Evolutionary conservation across 495 filamentous ascomycete species (phyloP), one percentile per base, ranked within the genome.

Genomic region (Penicillium simplicissimum): DNA sequence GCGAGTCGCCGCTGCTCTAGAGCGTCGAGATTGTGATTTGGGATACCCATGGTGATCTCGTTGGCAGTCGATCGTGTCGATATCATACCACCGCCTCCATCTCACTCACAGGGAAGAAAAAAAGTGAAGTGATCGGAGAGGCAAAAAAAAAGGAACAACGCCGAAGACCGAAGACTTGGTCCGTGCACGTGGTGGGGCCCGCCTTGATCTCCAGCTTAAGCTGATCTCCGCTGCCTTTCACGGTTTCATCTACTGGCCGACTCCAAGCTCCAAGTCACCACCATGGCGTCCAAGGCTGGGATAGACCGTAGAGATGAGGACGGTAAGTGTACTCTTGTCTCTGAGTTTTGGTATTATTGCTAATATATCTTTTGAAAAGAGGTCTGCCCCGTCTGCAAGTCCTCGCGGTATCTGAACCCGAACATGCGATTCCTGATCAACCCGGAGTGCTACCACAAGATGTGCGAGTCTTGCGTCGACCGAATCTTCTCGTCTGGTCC

Each of bases 361-460:
- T 65, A 63, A 71, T 63, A 61, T 17, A 17, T n/a, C 58, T 34
- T 58, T 34, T 55, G 14, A 28, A 63, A 63, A 88, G 92, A 97
- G 75, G 90, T 92, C 71, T 99, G 95, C 78, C 96, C 93, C 47
- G 90, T 97, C 67, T 99, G 95, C 88, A 96, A 96, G 76, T 93
- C 91, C 56, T 89, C 89, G 58, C 90, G 91, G 58, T 98, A 98
- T 81, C 87, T 98, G 70, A 98, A 97, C 79, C 87, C 87, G 23
- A 86, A 91, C 77, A 93, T 99, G 85, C 81, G 84, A 55, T 97
- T 99, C 77, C 89, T 96, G 63, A 91, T 98, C 75, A 96, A 97
- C 75, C 90, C 94, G 17, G 91, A 96, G 80, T 99, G 95, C 84
- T 99, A 98, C 82, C 95, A 99, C 84, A 91, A 90, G 62, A 97